phyloP scores from a whole-genome alignment of 768 basidiomycete genomes.

The Nidularia sp. region DNA sequence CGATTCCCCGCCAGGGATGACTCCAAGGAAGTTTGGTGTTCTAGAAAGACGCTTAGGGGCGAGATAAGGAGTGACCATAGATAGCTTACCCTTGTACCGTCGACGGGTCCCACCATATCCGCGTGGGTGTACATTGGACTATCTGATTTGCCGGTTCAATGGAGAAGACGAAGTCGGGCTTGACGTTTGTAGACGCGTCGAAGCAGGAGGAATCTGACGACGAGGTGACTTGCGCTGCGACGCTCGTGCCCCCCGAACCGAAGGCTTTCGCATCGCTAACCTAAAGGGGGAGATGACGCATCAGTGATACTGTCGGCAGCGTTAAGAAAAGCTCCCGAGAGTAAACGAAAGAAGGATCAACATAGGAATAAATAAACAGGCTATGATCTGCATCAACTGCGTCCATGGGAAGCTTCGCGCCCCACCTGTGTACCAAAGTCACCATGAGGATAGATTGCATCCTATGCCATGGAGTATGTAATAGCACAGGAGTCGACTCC shows the following conservation, averaged over 20 bases:
- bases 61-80: neutral
- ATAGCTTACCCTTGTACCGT: slow-evolving; percentile 48
- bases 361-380: no score
- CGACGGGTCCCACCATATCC: slow-evolving; percentile 61
- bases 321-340: no score
- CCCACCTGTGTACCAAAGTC: no score
- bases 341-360: no score
- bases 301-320: no score
- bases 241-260: slow-evolving; percentile 73
- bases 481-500: neutral
- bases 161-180: slow-evolving; percentile 54
- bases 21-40: slow-evolving; percentile 57
- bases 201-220: slow-evolving; percentile 61
- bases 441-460: no score
- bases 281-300: slow-evolving; percentile 16
- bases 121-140: slow-evolving; percentile 58
- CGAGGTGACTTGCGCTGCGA: slow-evolving; percentile 48
- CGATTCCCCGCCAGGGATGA: slow-evolving; percentile 79
- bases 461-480: no score
- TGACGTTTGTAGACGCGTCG: slow-evolving; percentile 39
- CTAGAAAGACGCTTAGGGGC: slow-evolving; percentile 23
- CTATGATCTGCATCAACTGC: no score
- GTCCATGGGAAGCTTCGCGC: no score
- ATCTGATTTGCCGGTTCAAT: slow-evolving; percentile 61
- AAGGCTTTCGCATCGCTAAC: slow-evolving; percentile 39